These are phyloP conservation scores for Spiromastix sp. DNA, from an alignment of 2,329 filamentous ascomycete species.

Conservation along the genomic window DNA sequence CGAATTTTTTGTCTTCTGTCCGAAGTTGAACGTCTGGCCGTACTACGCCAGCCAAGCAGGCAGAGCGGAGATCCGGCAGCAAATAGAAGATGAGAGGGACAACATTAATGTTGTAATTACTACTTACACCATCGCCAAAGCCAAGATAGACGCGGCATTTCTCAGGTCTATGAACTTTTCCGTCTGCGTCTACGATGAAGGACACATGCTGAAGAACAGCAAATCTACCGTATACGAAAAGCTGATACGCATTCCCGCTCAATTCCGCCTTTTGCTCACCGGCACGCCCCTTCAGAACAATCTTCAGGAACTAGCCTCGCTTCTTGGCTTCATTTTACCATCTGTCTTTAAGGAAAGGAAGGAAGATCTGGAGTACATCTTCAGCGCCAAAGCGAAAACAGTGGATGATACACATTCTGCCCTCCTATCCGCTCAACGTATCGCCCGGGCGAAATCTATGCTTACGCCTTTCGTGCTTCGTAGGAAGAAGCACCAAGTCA, in stretches of 20 bases:
- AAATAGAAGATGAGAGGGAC: constrained; percentile 54
- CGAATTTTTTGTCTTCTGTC: constrained; percentile 83
- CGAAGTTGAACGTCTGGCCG: constrained; percentile 58
- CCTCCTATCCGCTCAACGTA: constrained; percentile 76
- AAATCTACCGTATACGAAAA: constrained; percentile 72
- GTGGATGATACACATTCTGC: constrained; percentile 63
- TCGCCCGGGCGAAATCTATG: constrained; percentile 78
- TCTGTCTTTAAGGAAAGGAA: constrained; percentile 66
- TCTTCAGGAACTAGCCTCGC: constrained; percentile 76
- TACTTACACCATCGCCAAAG: constrained; percentile 58
- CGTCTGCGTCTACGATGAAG: constrained; percentile 77
- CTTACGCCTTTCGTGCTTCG: constrained; percentile 91
- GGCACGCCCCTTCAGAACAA: constrained; percentile 97
- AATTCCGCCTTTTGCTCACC: constrained; percentile 78
- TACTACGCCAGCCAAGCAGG: constrained; percentile 63
- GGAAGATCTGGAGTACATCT: constrained; percentile 74
- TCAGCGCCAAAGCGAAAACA: constrained; percentile 83
- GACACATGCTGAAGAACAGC: constrained; percentile 84
- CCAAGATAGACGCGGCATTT: constrained; percentile 52
- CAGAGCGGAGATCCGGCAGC: constrained; percentile 56
- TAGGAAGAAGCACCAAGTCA: constrained; percentile 83
- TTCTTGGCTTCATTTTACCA: constrained; percentile 91
- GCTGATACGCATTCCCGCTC: constrained; percentile 63
- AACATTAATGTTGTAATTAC: constrained; percentile 61
- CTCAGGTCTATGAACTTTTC: constrained; percentile 49